Evolutionary conservation across 2,329 filamentous ascomycete species (phyloP).

Genomic region (Botryotinia convoluta): DNA sequence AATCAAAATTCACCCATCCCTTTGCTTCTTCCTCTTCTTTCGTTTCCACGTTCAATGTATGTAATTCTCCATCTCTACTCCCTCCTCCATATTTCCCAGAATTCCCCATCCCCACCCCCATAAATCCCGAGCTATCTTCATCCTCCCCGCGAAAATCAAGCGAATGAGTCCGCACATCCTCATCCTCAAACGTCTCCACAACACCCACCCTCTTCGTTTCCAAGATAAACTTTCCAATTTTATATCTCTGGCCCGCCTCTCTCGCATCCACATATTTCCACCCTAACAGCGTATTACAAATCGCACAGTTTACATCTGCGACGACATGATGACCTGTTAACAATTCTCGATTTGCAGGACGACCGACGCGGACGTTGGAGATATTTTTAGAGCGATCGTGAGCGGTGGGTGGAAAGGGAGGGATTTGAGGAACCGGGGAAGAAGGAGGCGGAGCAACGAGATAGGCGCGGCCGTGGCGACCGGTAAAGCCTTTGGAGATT

Average conservation of each 20-base stretch:
- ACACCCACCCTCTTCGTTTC: slow-evolving; percentile 58
- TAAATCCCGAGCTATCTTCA: slow-evolving; percentile 50
- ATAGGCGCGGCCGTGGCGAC: slow-evolving; percentile 62
- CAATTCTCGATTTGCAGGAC: slow-evolving; percentile 54
- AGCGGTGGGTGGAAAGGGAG: slow-evolving; percentile 19
- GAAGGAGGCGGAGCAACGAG: slow-evolving; percentile 48
- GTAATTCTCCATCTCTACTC: slow-evolving; percentile 27
- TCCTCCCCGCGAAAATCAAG: slow-evolving; percentile 39
- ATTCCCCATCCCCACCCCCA: slow-evolving; percentile 63
- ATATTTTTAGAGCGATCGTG: slow-evolving; percentile 38
- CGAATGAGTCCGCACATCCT: slow-evolving; percentile 19
- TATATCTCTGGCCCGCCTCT: slow-evolving; percentile 60
- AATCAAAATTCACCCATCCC: slow-evolving; percentile 47
- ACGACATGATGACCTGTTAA: slow-evolving; percentile 63
- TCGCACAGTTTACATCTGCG: slow-evolving; percentile 58
- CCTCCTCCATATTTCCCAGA: slow-evolving; percentile 55
- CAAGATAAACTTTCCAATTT: slow-evolving; percentile 66
- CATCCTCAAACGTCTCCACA: slow-evolving; percentile 54
- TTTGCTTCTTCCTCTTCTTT: slow-evolving; percentile 47
- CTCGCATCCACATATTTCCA: slow-evolving; percentile 68
- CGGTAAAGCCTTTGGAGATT: slow-evolving; percentile 64
- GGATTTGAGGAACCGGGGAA: slow-evolving; percentile 15
- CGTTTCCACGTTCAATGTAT: not conserved
- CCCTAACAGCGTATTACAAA: slow-evolving; percentile 57
- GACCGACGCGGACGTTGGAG: slow-evolving; percentile 55